phyloP scores from a whole-genome alignment of 176 grass and related monocot genomes.

The Triticum monococcum region DNA sequence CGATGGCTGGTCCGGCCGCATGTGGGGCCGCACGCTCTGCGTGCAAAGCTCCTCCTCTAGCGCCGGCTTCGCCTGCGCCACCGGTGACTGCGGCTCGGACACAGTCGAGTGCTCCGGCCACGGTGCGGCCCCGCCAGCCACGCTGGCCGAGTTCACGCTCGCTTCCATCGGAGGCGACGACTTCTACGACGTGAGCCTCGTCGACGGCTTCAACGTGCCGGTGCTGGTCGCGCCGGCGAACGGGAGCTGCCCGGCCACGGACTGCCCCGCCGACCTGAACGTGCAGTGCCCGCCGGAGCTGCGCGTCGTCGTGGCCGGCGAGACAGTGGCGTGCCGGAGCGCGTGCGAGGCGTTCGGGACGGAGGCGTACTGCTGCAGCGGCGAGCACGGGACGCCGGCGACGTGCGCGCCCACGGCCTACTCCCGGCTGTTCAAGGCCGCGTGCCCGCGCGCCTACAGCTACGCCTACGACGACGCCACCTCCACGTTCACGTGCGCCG shows the following conservation, averaged over 20 bases:
- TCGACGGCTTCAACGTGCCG: constrained; percentile 91
- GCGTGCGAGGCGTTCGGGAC: constrained; percentile 76
- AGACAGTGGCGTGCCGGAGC: constrained; percentile 58
- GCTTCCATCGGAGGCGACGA: constrained; percentile 37
- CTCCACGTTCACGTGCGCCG: constrained; percentile 61
- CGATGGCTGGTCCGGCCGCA: constrained; percentile 46
- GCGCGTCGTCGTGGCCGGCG: neutral
- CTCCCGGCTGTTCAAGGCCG: constrained; percentile 56
- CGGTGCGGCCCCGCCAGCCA: constrained; percentile 43
- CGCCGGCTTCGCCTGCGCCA: constrained; percentile 39
- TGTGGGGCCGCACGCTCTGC: constrained; percentile 62
- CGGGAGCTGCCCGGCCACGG: constrained; percentile 37
- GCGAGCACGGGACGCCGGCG: constrained; percentile 44
- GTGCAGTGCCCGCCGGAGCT: constrained; percentile 45
- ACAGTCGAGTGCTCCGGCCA: constrained; percentile 44
- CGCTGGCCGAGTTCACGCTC: constrained; percentile 65
- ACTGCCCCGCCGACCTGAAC: constrained; percentile 52
- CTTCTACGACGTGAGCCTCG: constrained; percentile 96
- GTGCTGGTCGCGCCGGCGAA: constrained; percentile 22
- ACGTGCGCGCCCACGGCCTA: constrained; percentile 50
- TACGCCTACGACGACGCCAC: constrained; percentile 70
- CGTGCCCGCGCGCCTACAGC: constrained; percentile 52
- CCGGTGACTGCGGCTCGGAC: constrained; percentile 62
- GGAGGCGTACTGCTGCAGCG: constrained; percentile 62
- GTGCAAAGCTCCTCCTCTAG: neutral